Evolutionary conservation across 257 asterid genomes (phyloP).

Genomic region (Craterostigma plantagineum): DNA sequence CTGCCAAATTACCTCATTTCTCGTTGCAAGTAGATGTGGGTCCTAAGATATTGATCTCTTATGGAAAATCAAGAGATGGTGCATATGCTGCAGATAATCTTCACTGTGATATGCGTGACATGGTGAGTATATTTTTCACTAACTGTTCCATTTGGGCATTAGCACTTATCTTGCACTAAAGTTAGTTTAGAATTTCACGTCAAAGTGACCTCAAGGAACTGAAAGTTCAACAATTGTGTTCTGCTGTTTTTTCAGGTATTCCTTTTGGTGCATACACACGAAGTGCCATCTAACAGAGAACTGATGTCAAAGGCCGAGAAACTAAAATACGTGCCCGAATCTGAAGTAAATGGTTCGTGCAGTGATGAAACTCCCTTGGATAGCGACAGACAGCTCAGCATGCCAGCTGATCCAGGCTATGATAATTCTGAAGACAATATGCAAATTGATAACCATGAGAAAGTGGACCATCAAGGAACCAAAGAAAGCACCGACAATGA

Average conservation of each 20-base stretch:
- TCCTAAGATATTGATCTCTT: constrained; percentile 71
- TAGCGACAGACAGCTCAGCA: too few species aligned
- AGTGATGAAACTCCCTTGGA: too few species aligned
- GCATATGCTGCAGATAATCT: constrained; percentile 67
- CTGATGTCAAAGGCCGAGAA: constrained; percentile 20
- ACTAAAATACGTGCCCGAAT: constrained; percentile 17
- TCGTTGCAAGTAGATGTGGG: constrained; percentile 98
- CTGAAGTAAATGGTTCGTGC: constrained; percentile 27
- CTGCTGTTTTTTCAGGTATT: constrained; percentile 42
- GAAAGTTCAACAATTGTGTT: constrained; percentile 10
- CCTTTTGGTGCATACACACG: constrained; percentile 57
- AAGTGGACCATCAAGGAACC: constrained; percentile 17
- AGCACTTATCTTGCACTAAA: too few species aligned
- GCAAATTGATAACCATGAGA: constrained; percentile 17
- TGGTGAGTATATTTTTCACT: constrained; percentile 27
- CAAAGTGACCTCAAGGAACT: too few species aligned
- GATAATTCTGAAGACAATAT: constrained; percentile 16
- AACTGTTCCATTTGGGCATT: constrained; percentile 4
- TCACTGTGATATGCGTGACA: constrained; percentile 78
- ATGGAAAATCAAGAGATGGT: constrained; percentile 45
- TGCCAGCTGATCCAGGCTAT: too few species aligned
- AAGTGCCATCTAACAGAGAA: constrained; percentile 26
- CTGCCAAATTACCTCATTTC: constrained; percentile 94
- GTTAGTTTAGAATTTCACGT: too few species aligned
- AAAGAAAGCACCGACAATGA: constrained; percentile 11